Percentiles rank a stretch among this genome's conserved stretches.
These are phyloP conservation scores for Dicorynia guianensis DNA, from an alignment of 306 rosid species.

Conservation along the genomic window DNA sequence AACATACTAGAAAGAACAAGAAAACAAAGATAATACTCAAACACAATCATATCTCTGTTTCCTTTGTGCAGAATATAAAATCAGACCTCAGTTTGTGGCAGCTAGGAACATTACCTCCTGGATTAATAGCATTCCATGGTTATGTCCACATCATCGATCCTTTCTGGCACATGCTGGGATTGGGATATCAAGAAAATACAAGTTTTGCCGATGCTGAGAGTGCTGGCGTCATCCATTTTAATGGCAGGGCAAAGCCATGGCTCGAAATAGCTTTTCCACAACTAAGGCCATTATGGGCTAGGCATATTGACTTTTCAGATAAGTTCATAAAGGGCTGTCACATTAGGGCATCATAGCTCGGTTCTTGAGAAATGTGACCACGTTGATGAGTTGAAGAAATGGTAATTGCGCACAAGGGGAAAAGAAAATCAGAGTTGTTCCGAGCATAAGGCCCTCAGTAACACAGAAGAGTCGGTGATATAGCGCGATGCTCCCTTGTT, in stretches of 20 bases:
- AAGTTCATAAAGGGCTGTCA: conserved; percentile 90
- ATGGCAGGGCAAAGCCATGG: conserved; percentile 99
- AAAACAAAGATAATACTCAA: conserved; percentile 18
- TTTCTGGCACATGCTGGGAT: conserved; percentile 98
- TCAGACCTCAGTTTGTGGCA: conserved; percentile 98
- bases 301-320: conserved; percentile 85
- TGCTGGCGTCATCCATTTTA: conserved; percentile 92
- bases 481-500: conserved; percentile 50
- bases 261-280: conserved; percentile 92
- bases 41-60: background rate
- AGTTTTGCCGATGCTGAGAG: conserved; percentile 70
- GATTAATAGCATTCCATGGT: conserved; percentile 96
- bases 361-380: conserved; percentile 44
- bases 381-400: conserved; percentile 46
- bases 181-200: conserved; percentile 95
- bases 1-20: conserved; percentile 3
- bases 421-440: conserved; percentile 55
- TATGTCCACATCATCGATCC: conserved; percentile 85
- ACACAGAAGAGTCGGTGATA: conserved; percentile 41
- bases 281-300: conserved; percentile 79
- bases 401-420: conserved; percentile 47
- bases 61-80: conserved; percentile 80
- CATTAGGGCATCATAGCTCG: conserved; percentile 68
- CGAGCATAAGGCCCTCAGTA: conserved; percentile 50
- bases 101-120: conserved; percentile 97